Conservation (phyloP, 2,329 filamentous ascomycete species). For the Lachnellula cervina region DNA sequence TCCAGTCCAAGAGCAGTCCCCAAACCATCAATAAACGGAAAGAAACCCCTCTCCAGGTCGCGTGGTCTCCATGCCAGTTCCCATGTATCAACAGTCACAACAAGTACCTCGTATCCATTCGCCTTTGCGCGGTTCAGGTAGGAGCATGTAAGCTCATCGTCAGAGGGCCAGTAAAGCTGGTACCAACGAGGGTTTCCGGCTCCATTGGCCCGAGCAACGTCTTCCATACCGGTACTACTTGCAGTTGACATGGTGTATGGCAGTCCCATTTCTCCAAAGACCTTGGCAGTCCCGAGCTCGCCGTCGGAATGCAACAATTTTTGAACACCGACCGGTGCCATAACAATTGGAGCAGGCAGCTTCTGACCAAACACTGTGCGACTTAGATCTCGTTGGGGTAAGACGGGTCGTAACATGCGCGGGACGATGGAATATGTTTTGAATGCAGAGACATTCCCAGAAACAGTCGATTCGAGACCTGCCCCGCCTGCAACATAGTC, state of each 20-base stretch:
- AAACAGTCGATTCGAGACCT: not conserved
- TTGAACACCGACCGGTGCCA: conserved; percentile 66
- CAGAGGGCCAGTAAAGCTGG: too few relatives aligned
- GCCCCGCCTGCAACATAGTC: not conserved
- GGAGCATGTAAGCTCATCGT: too few relatives aligned
- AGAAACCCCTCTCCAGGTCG: conserved; percentile 58
- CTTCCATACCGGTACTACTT: conserved; percentile 55
- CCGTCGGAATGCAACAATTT: conserved; percentile 58
- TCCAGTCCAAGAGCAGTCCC: too few relatives aligned
- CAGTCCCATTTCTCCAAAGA: conserved; percentile 52
- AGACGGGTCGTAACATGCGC: conserved; percentile 26
- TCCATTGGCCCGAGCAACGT: conserved; percentile 54
- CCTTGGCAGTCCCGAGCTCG: conserved; percentile 57
- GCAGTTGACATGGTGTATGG: conserved; percentile 66
- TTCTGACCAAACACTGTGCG: too few relatives aligned
- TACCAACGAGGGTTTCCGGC: conserved; percentile 44
- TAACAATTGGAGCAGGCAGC: conserved; percentile 31
- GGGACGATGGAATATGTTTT: conserved; percentile 31
- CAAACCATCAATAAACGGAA: conserved; percentile 45
- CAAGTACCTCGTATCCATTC: conserved; percentile 56
- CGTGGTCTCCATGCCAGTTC: conserved; percentile 61
- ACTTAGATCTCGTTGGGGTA: too few relatives aligned
- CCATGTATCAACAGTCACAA: conserved; percentile 68
- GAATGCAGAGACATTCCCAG: not conserved
- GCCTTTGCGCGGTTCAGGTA: conserved; percentile 33